A percentile compares a stretch with the other conserved stretches of the same genome.
Evolutionary conservation across 129 eudicot species (phyloP).

Genomic region (Tagetes patula): DNA sequence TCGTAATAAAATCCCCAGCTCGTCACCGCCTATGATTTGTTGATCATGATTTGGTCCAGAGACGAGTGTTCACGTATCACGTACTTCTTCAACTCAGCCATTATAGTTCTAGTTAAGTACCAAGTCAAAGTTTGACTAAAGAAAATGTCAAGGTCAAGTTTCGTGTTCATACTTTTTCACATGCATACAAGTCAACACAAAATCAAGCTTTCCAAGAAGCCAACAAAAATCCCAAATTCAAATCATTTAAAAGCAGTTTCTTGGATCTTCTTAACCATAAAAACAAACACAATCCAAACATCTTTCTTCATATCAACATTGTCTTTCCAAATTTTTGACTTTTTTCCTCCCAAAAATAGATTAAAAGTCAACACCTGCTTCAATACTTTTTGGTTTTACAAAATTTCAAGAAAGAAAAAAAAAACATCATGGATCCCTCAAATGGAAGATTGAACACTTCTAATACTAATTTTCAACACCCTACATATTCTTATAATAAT

Average conservation of each 20-base stretch:
- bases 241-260: conserved; percentile 28
- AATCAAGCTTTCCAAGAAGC: conserved; percentile 32
- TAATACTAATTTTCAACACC: neutral
- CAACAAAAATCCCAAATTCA: conserved; percentile 27
- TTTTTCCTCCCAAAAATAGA: neutral
- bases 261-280: conserved; percentile 21
- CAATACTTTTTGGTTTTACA: conserved; percentile 16
- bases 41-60: conserved; percentile 5
- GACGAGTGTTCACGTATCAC: conserved; percentile 3
- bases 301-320: conserved; percentile 7
- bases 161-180: neutral
- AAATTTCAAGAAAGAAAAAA: neutral
- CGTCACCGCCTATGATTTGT: too few relatives aligned
- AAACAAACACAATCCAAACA: conserved; percentile 17
- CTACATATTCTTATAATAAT: conserved; percentile 2
- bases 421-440: conserved; percentile 26
- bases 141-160: conserved; percentile 32
- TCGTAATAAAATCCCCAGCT: too few relatives aligned
- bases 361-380: conserved; percentile 12
- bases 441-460: conserved; percentile 19
- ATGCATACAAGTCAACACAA: conserved; percentile 12
- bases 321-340: conserved; percentile 26
- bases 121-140: conserved; percentile 30
- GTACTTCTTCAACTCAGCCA: conserved; percentile 2
- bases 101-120: conserved; percentile 2